Percentiles rank a stretch among this genome's conserved stretches.
phyloP scores from a whole-genome alignment of 1,284 basidiomycete species.

The Boletus semigastroideus region DNA sequence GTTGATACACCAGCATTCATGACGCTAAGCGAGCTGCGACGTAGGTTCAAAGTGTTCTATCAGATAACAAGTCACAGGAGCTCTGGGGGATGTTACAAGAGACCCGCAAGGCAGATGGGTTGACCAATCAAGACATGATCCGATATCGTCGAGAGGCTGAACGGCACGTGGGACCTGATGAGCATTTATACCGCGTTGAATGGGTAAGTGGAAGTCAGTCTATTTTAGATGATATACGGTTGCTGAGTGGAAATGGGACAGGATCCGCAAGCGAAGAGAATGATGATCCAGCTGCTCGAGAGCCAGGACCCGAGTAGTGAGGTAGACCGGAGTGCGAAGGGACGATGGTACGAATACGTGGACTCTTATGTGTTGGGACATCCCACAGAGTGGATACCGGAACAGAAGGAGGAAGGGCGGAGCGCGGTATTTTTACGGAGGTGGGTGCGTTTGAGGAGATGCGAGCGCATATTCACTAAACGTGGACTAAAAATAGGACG shows the following conservation, averaged over 20 bases:
- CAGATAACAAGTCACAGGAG: conserved; percentile 73
- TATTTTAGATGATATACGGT: conserved; percentile 12
- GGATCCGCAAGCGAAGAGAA: conserved; percentile 60
- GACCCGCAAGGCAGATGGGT: conserved; percentile 47
- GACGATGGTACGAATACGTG: conserved; percentile 86
- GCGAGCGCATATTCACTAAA: conserved; percentile 7
- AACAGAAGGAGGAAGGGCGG: conserved; percentile 43
- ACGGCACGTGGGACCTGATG: conserved; percentile 80
- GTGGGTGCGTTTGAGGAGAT: conserved; percentile 33
- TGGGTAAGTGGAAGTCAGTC: conserved; percentile 56
- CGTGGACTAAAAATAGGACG: conserved; percentile 35
- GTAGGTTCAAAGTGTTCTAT: conserved; percentile 83
- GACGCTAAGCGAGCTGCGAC: conserved; percentile 13
- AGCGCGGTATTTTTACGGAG: conserved; percentile 46
- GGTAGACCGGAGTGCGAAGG: conserved; percentile 42
- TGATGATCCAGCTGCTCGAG: conserved; percentile 79
- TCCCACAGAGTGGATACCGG: conserved; percentile 67
- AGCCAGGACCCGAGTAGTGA: conserved; percentile 78
- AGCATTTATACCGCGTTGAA: conserved; percentile 89
- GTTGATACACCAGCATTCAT: neutral
- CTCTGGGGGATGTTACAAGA: conserved; percentile 63
- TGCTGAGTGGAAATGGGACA: conserved; percentile 33
- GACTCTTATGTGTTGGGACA: conserved; percentile 78
- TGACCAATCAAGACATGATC: conserved; percentile 79
- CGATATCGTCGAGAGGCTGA: conserved; percentile 92